Percentiles rank a stretch among this genome's conserved stretches.
These are phyloP conservation scores for Lactarius pseudohatsudake DNA, from an alignment of 768 basidiomycete species.

Conservation along the genomic window DNA sequence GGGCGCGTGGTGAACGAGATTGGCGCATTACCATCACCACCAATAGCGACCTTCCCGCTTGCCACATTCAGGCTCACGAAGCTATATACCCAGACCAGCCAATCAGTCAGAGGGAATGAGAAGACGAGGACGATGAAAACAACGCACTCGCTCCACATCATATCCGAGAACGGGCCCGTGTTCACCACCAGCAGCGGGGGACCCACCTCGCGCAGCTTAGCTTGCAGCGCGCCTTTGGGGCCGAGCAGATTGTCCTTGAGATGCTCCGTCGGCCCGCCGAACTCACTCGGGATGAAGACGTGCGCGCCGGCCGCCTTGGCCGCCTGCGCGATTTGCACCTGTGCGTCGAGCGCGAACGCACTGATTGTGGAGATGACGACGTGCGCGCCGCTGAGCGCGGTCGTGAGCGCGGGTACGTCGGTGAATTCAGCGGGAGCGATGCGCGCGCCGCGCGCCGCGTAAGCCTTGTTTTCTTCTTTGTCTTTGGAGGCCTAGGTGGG, in stretches of 20 bases:
- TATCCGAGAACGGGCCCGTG: slow-evolving; percentile 28
- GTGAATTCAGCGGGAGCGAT: slow-evolving; percentile 18
- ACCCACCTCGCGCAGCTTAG: slow-evolving; percentile 23
- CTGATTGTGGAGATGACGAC: slow-evolving; percentile 27
- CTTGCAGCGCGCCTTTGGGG: slow-evolving; percentile 21
- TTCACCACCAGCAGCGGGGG: slow-evolving; percentile 28
- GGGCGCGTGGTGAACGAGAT: slow-evolving; percentile 28
- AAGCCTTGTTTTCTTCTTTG: slow-evolving; percentile 14
- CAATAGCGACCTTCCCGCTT: slow-evolving; percentile 24
- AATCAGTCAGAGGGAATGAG: not conserved
- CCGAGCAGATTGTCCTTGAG: slow-evolving; percentile 14
- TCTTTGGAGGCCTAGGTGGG: slow-evolving; percentile 11
- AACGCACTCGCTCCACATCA: slow-evolving; percentile 17
- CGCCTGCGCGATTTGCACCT: slow-evolving; percentile 25
- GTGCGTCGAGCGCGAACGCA: slow-evolving; percentile 10
- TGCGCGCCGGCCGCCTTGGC: slow-evolving; percentile 29
- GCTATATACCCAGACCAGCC: not conserved
- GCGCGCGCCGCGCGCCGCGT: slow-evolving; percentile 23
- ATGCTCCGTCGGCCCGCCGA: slow-evolving; percentile 30
- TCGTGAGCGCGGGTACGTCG: slow-evolving; percentile 20
- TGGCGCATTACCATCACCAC: slow-evolving; percentile 26
- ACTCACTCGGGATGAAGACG: slow-evolving; percentile 32
- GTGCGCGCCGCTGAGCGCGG: slow-evolving; percentile 24
- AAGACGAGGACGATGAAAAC: not conserved
- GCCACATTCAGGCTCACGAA: slow-evolving; percentile 15